phyloP scores from a whole-genome alignment of 2,329 filamentous ascomycete species.

The Hymenoscyphus repandus region DNA sequence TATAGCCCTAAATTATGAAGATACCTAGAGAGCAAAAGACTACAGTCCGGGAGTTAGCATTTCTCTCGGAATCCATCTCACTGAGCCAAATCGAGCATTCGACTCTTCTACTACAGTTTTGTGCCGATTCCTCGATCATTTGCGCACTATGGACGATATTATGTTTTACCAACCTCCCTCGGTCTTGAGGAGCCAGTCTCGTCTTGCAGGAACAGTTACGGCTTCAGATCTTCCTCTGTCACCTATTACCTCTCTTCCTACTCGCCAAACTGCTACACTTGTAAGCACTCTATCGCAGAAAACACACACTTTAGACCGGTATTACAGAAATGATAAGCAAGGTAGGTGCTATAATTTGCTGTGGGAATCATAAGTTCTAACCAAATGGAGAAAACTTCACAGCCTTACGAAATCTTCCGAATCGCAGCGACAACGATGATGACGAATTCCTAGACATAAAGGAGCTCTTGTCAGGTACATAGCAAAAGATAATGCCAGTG shows the following conservation, averaged over 20 bases:
- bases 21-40: too few relatives aligned
- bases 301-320: slow-evolving; percentile 5
- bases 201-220: slow-evolving; percentile 6
- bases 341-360: slow-evolving; percentile 13
- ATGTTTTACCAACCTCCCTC: slow-evolving; percentile 8
- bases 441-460: too few relatives aligned
- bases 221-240: neutral
- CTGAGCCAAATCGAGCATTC: slow-evolving; percentile 1
- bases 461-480: too few relatives aligned
- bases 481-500: too few relatives aligned
- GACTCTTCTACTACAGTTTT: neutral
- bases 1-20: too few relatives aligned
- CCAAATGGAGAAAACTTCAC: slow-evolving; percentile 8
- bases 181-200: slow-evolving; percentile 5
- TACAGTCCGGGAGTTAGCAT: too few relatives aligned
- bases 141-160: slow-evolving; percentile 4
- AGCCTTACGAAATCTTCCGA: slow-evolving; percentile 7
- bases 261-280: slow-evolving; percentile 6
- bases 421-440: too few relatives aligned
- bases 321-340: neutral
- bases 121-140: too few relatives aligned
- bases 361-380: slow-evolving; percentile 9
- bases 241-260: slow-evolving; percentile 7
- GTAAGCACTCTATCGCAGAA: slow-evolving; percentile 7
- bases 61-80: slow-evolving; percentile 2